phyloP scores from a whole-genome alignment of 768 basidiomycete genomes.

The Podaxis pistillaris region DNA sequence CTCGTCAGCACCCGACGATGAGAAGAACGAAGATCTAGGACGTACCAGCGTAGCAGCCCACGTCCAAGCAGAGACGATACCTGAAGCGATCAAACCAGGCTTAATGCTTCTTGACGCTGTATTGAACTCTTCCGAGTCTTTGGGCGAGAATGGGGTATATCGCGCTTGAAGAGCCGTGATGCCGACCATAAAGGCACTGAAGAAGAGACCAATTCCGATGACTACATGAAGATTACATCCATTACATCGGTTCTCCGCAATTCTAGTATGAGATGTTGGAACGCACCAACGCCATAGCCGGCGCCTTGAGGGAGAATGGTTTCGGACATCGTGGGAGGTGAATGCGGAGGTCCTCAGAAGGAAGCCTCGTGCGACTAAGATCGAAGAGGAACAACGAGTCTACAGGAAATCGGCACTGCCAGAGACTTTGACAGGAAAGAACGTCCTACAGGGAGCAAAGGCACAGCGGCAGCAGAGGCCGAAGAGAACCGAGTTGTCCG shows the following conservation, averaged over 20 bases:
- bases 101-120: slow-evolving; percentile 83
- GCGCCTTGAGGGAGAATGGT: slow-evolving; percentile 72
- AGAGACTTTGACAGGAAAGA: too few species aligned
- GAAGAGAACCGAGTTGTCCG: too few species aligned
- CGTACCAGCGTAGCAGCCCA: slow-evolving; percentile 73
- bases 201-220: slow-evolving; percentile 81
- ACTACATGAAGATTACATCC: background rate
- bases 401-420: too few species aligned
- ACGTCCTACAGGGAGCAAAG: too few species aligned
- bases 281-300: slow-evolving; percentile 79
- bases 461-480: too few species aligned
- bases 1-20: background rate
- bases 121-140: slow-evolving; percentile 80
- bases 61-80: slow-evolving; percentile 95
- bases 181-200: slow-evolving; percentile 76
- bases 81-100: slow-evolving; percentile 88
- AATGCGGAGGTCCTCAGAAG: too few species aligned
- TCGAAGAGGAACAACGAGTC: too few species aligned
- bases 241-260: background rate
- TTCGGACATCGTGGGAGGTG: background rate
- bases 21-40: background rate
- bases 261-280: background rate
- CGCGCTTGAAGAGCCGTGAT: slow-evolving; percentile 80
- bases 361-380: too few species aligned
- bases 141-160: slow-evolving; percentile 80